Evolutionary conservation across 1,284 basidiomycete genomes (phyloP).

Genomic region (Trichosporon sp.): DNA sequence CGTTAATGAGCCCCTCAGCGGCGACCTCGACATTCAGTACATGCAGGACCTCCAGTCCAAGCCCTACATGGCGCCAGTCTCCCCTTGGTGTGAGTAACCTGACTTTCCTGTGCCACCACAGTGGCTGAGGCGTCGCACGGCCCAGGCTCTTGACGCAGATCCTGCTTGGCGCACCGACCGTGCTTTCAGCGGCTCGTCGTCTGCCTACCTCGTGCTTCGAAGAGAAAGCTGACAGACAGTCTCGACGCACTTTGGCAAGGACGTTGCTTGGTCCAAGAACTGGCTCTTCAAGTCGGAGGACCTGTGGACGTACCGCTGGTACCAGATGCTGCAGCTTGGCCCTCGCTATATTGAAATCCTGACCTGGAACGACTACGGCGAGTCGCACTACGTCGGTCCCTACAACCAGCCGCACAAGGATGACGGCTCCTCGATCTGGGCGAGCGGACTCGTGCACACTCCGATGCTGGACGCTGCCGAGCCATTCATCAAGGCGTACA

Average conservation of each 20-base stretch:
- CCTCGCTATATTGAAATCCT: conserved; percentile 51
- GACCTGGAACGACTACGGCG: conserved; percentile 58
- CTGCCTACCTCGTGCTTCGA: no score
- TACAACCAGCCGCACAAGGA: conserved; percentile 47
- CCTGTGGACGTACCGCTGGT: conserved; percentile 55
- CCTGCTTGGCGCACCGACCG: neutral
- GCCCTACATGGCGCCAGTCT: conserved; percentile 55
- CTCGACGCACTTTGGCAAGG: conserved; percentile 54
- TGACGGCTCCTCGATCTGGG: conserved; percentile 52
- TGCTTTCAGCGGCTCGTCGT: neutral
- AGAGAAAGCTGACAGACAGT: conserved; percentile 33
- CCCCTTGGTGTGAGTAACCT: conserved; percentile 50
- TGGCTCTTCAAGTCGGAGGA: conserved; percentile 55
- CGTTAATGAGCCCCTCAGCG: conserved; percentile 38
- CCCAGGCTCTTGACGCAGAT: neutral
- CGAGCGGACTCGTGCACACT: conserved; percentile 49
- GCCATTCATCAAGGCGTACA: conserved; percentile 57
- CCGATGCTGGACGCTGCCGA: conserved; percentile 53
- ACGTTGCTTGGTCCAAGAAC: conserved; percentile 55
- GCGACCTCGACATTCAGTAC: conserved; percentile 37
- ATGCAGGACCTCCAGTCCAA: conserved; percentile 32
- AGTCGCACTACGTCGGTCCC: conserved; percentile 54
- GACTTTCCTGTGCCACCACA: neutral
- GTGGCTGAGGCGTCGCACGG: neutral
- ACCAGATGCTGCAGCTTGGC: conserved; percentile 48